Evolutionary conservation across 352 stramenopile species (phyloP), one percentile per base, ranked within the genome.

Genomic region (Globisporangium takayamanum): DNA sequence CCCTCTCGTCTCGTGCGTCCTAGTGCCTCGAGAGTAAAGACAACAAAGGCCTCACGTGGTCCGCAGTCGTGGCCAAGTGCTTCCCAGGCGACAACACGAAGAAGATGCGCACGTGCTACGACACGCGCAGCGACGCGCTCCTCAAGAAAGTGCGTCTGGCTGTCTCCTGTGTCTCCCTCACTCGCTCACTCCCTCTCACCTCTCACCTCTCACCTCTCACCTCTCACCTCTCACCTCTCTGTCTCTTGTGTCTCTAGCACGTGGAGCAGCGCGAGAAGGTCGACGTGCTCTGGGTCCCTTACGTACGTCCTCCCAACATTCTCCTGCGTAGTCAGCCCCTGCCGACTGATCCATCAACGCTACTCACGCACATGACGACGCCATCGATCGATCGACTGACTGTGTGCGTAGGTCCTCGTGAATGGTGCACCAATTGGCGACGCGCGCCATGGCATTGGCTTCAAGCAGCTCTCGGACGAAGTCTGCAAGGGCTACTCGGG

Each of bases 21-120:
- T 46, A 87, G 70, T 91, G 81, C 46, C 73, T 91, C 49, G 81
- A 91, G 64, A 89, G 75, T 57, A 82, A 81, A 51, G 81, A 91
- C 58, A 88, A 89, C 62, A 87, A 85, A 55, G 79, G 81, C 26
- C 66, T 73, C 61, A 82, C 74, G 39, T 91, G 78, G 81, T 84
- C 67, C n/a, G 63, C 63, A 7, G 76, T 90, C 28, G 71, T 91
- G 12, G 63, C 70, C 22, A 75, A 79, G 20, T 93, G 83, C 57
- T 93, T 91, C 66, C 52, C 72, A 14, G 69, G 70, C 2, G 69
- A 83, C 16, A 63, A 57, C 8, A 58, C 69, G 30, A 72, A 73
- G 30, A 71, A 71, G 16, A 87, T 93, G 67, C 73, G 81, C 66
- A 66, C 54, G 10, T 93, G 83, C 59, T 93, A 84, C 45, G 68